phyloP scores from a whole-genome alignment of 768 basidiomycete species.

The Steccherinum ochraceum region DNA sequence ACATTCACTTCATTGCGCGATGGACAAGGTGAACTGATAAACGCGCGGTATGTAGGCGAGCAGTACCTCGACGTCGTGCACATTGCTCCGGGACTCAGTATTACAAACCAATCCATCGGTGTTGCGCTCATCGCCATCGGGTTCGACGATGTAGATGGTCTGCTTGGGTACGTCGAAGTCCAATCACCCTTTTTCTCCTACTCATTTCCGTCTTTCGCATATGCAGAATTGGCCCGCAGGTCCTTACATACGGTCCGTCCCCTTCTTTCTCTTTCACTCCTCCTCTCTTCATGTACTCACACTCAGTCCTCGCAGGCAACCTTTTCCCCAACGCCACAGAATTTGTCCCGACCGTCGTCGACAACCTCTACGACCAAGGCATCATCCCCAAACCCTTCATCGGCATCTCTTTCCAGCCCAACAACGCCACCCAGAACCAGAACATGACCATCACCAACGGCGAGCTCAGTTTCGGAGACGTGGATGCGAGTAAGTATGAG shows the following conservation, averaged over 20 bases:
- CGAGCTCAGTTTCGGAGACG: slow-evolving; percentile 27
- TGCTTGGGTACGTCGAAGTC: slow-evolving; percentile 25
- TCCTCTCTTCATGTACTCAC: slow-evolving; percentile 8
- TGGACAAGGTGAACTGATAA: slow-evolving; percentile 18
- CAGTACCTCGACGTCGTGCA: slow-evolving; percentile 34
- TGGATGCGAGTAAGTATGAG: slow-evolving; percentile 21
- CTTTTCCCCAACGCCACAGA: slow-evolving; percentile 6
- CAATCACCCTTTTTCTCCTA: background rate
- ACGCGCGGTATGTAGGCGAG: too few relatives aligned
- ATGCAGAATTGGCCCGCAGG: slow-evolving; percentile 25
- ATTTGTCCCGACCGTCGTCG: slow-evolving; percentile 24
- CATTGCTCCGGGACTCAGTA: slow-evolving; percentile 21
- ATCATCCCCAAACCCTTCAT: slow-evolving; percentile 18
- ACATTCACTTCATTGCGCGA: too few relatives aligned
- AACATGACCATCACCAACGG: slow-evolving; percentile 17
- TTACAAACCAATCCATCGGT: slow-evolving; percentile 30
- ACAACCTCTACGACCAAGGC: slow-evolving; percentile 25
- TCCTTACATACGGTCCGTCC: slow-evolving; percentile 22
- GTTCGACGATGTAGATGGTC: slow-evolving; percentile 30
- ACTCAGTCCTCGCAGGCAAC: background rate
- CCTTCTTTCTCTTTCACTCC: too few relatives aligned
- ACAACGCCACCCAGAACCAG: slow-evolving; percentile 20
- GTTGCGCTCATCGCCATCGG: slow-evolving; percentile 23
- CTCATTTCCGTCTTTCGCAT: background rate
- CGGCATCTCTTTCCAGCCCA: slow-evolving; percentile 25